These are phyloP conservation scores for Trebouxiophyceae sp. DNA, from an alignment of 163 green algal genomes.

Conservation along the genomic window DNA sequence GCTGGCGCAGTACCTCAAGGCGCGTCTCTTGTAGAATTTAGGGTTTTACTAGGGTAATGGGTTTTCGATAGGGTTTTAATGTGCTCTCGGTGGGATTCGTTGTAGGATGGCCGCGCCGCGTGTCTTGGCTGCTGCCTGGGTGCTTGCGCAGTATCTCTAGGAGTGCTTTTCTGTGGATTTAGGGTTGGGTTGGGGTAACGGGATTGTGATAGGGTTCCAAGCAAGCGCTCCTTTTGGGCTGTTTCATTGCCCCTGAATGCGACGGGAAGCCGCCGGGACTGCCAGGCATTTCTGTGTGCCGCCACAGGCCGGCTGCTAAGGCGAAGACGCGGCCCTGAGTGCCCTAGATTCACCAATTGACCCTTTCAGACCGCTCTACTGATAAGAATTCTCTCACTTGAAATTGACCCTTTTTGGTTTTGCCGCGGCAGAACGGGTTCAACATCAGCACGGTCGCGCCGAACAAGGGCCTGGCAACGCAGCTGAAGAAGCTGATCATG, in stretches of 20 bases:
- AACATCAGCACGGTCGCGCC: conserved; percentile 4
- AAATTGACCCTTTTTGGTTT: no score
- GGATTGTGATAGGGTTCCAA: no score
- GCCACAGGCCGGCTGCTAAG: no score
- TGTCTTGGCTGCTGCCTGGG: not conserved
- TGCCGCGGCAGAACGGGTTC: conserved; percentile 7
- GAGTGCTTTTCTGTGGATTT: not conserved
- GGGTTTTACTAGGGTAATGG: not conserved
- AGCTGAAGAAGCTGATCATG: conserved; percentile 11
- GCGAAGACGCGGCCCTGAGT: no score
- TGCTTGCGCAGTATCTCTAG: not conserved
- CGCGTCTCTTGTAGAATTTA: not conserved
- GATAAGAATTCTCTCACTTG: no score
- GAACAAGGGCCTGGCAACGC: conserved; percentile 5
- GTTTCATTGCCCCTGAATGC: no score
- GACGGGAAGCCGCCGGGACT: not conserved
- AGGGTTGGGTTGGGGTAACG: not conserved
- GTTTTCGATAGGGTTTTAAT: not conserved
- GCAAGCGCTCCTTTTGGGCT: no score
- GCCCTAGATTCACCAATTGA: not conserved
- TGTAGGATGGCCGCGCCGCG: not conserved
- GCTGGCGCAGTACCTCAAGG: conserved; percentile 14
- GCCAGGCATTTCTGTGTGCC: not conserved
- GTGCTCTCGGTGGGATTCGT: not conserved
- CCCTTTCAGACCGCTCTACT: no score